Percentiles rank a stretch among this genome's conserved stretches.
phyloP scores from a whole-genome alignment of 2,329 filamentous ascomycete species.

The Lecanicillium sp. region DNA sequence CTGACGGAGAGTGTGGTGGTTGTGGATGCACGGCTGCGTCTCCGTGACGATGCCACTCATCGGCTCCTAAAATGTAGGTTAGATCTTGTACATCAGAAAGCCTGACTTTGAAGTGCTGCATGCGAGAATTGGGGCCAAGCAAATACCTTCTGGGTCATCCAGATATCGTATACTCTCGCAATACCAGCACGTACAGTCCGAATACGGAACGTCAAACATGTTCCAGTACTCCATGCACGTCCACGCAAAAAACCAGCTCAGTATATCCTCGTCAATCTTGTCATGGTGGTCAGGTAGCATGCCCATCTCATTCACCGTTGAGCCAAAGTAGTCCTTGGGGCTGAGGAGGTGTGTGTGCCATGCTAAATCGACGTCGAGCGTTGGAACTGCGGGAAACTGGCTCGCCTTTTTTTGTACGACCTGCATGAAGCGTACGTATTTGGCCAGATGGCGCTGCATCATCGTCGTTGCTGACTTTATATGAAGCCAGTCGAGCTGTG shows the following conservation, averaged over 20 bases:
- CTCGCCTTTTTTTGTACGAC: constrained; percentile 31
- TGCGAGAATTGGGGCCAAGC: constrained; percentile 35
- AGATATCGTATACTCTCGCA: constrained; percentile 51
- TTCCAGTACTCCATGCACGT: constrained; percentile 64
- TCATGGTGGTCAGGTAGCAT: constrained; percentile 76
- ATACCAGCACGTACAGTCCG: constrained; percentile 75
- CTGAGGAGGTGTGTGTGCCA: constrained; percentile 77
- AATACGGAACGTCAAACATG: constrained; percentile 59
- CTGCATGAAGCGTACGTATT: constrained; percentile 58
- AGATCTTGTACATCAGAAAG: constrained; percentile 20
- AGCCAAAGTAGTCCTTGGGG: constrained; percentile 53
- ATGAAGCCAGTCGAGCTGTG: constrained; percentile 73
- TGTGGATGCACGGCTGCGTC: constrained; percentile 41
- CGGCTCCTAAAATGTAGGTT: constrained; percentile 39
- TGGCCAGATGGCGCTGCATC: constrained; percentile 54
- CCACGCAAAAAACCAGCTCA: constrained; percentile 61
- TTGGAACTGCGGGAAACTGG: constrained; percentile 56
- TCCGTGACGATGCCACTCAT: too few relatives aligned
- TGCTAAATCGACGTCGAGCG: constrained; percentile 64
- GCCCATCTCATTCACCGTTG: constrained; percentile 35
- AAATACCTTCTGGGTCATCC: too few relatives aligned
- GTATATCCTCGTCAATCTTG: constrained; percentile 62
- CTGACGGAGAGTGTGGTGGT: too few relatives aligned
- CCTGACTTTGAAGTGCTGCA: constrained; percentile 29
- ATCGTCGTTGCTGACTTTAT: constrained; percentile 56